Conservation (phyloP, 2,329 filamentous ascomycete species). For the Diatrype stigma region DNA sequence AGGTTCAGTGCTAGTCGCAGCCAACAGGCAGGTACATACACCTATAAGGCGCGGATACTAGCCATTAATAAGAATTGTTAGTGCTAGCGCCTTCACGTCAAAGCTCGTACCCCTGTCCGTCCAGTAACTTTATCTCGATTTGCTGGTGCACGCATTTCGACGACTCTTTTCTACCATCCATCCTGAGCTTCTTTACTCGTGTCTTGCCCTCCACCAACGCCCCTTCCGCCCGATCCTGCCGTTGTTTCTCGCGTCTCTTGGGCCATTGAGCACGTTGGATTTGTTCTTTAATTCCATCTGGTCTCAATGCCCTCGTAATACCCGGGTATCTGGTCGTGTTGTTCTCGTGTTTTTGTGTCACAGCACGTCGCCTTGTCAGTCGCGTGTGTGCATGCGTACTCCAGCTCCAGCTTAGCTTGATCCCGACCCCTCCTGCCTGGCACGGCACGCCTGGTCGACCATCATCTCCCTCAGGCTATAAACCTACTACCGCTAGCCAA, state of each 20-base stretch:
- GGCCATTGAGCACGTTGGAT: constrained; percentile 10
- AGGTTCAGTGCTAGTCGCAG: background rate
- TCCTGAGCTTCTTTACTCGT: constrained; percentile 5
- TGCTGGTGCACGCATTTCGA: background rate
- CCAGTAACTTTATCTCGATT: background rate
- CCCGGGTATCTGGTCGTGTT: constrained; percentile 17
- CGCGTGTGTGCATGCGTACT: constrained; percentile 19
- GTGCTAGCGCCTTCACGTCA: constrained; percentile 16
- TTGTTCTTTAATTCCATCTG: constrained; percentile 2
- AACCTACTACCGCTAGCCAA: background rate
- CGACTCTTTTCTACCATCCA: background rate
- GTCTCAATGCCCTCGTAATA: constrained; percentile 18
- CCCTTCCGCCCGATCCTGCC: constrained; percentile 12
- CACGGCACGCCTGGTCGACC: background rate
- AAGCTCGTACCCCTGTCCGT: constrained; percentile 5
- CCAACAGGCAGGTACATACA: too few relatives aligned
- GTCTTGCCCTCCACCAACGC: constrained; percentile 10
- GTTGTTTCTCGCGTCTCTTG: constrained; percentile 21
- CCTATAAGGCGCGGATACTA: too few relatives aligned
- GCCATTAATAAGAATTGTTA: constrained; percentile 24
- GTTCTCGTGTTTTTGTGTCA: constrained; percentile 17
- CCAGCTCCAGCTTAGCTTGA: background rate
- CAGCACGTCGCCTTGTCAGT: constrained; percentile 5
- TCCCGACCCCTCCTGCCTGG: background rate
- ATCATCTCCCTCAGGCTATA: background rate